Evolutionary conservation across 805 yeast genomes (phyloP).

Genomic region (Nakazawaea laoshanensis): DNA sequence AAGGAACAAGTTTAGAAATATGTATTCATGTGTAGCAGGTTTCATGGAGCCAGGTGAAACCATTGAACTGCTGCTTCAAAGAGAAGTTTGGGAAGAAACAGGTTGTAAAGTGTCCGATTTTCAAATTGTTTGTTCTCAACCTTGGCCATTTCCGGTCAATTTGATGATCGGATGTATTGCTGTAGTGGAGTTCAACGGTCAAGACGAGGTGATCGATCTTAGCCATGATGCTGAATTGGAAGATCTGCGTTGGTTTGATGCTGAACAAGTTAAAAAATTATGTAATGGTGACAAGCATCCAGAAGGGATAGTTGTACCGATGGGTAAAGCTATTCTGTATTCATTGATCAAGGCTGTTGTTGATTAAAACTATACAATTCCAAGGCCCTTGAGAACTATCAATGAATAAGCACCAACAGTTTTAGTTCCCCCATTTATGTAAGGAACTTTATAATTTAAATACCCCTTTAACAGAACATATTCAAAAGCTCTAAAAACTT

Average conservation of each 20-base stretch:
- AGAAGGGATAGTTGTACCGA: conserved; percentile 32
- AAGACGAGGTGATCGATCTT: conserved; percentile 55
- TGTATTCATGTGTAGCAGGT: conserved; percentile 89
- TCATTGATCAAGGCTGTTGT: conserved; percentile 31
- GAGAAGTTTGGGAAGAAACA: conserved; percentile 96
- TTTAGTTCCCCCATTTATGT: conserved; percentile 6
- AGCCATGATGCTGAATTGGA: conserved; percentile 80
- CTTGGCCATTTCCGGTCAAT: conserved; percentile 97
- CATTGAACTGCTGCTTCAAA: conserved; percentile 74
- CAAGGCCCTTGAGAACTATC: conserved; percentile 1
- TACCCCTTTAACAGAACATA: conserved; percentile 2
- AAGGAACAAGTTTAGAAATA: conserved; percentile 42
- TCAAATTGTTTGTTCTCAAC: conserved; percentile 66
- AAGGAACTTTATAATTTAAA: conserved; percentile 5
- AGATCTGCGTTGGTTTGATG: conserved; percentile 82
- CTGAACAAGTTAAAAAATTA: conserved; percentile 38
- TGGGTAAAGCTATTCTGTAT: conserved; percentile 33
- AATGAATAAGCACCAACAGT: conserved; percentile 6
- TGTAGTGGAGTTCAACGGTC: conserved; percentile 60
- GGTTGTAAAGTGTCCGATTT: conserved; percentile 63
- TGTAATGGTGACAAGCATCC: conserved; percentile 22
- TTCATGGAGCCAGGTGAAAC: conserved; percentile 95
- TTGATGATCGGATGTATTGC: conserved; percentile 91
- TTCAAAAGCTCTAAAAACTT: conserved; percentile 5
- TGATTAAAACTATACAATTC: conserved; percentile 4